Percentiles rank a stretch among this genome's conserved stretches.
These are phyloP conservation scores for Fusarium siculi DNA, from an alignment of 2,329 filamentous ascomycete genomes.

Conservation along the genomic window DNA sequence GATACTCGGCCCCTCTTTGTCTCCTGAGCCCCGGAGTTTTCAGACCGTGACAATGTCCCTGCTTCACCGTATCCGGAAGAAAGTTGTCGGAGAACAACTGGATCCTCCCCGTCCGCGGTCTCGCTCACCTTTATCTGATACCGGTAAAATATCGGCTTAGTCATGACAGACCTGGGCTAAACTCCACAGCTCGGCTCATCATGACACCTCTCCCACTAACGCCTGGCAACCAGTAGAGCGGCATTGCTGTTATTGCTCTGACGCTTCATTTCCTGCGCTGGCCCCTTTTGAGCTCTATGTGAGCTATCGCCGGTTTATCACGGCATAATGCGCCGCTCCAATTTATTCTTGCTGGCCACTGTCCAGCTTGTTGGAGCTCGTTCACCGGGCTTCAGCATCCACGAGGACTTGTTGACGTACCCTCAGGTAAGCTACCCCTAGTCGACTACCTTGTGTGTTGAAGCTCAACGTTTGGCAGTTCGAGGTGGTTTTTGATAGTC, in stretches of 20 bases:
- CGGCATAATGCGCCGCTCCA: slow-evolving; percentile 62
- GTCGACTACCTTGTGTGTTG: background rate
- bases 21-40: slow-evolving; percentile 22
- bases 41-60: slow-evolving; percentile 25
- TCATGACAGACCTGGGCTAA: slow-evolving; percentile 19
- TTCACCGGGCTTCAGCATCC: slow-evolving; percentile 78
- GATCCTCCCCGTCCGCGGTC: background rate
- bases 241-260: slow-evolving; percentile 3
- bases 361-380: slow-evolving; percentile 60
- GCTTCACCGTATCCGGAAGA: slow-evolving; percentile 9
- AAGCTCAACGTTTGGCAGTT: slow-evolving; percentile 65
- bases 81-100: background rate
- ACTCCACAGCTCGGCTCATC: slow-evolving; percentile 41
- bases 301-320: slow-evolving; percentile 32
- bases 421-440: slow-evolving; percentile 73
- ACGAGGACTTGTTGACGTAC: slow-evolving; percentile 87
- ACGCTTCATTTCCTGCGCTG: slow-evolving; percentile 22
- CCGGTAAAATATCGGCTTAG: slow-evolving; percentile 41
- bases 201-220: slow-evolving; percentile 48
- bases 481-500: slow-evolving; percentile 79
- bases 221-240: slow-evolving; percentile 20
- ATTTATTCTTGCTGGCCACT: slow-evolving; percentile 56
- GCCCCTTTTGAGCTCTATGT: slow-evolving; percentile 44
- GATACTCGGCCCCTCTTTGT: slow-evolving; percentile 33
- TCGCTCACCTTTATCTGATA: slow-evolving; percentile 14